A percentile compares a stretch with the other conserved stretches of the same genome.
These are phyloP conservation scores for Gorgonomyces haynaldii DNA, from an alignment of 192 early-diverging fungal species.

Conservation along the genomic window DNA sequence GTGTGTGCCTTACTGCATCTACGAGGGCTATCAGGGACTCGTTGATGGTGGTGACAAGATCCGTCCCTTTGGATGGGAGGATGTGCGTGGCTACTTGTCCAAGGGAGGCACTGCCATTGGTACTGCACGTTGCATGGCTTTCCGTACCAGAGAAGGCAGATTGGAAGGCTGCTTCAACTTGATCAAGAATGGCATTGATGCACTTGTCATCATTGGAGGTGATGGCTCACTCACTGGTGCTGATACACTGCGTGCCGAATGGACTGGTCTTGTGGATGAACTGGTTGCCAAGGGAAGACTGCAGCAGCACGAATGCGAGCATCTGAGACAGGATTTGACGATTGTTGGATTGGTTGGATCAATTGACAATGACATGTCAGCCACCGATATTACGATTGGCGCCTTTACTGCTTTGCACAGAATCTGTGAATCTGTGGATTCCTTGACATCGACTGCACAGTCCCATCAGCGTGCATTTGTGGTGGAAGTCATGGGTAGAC, in stretches of 20 bases:
- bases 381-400: conserved; percentile 89
- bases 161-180: conserved; percentile 71
- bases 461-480: conserved; percentile 96
- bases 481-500: conserved; percentile 96
- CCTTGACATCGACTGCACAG: conserved; percentile 79
- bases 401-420: conserved; percentile 84
- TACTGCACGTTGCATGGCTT: conserved; percentile 79
- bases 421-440: conserved; percentile 92
- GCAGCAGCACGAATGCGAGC: conserved; percentile 42
- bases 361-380: conserved; percentile 86
- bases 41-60: conserved; percentile 88
- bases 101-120: conserved; percentile 91
- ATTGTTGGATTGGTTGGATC: conserved; percentile 96
- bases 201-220: conserved; percentile 85
- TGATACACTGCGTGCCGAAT: conserved; percentile 80
- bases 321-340: conserved; percentile 56
- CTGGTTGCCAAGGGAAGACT: conserved; percentile 52
- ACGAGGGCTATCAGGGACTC: conserved; percentile 93
- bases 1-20: conserved; percentile 79
- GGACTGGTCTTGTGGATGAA: conserved; percentile 71
- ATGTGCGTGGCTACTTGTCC: conserved; percentile 77
- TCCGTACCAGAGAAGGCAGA: conserved; percentile 76
- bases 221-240: conserved; percentile 96
- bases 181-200: conserved; percentile 85
- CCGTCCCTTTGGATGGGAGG: conserved; percentile 71